Evolutionary conservation across 495 filamentous ascomycete genomes (phyloP).

Genomic region (Aspergillus sclerotiicarbonarius): DNA sequence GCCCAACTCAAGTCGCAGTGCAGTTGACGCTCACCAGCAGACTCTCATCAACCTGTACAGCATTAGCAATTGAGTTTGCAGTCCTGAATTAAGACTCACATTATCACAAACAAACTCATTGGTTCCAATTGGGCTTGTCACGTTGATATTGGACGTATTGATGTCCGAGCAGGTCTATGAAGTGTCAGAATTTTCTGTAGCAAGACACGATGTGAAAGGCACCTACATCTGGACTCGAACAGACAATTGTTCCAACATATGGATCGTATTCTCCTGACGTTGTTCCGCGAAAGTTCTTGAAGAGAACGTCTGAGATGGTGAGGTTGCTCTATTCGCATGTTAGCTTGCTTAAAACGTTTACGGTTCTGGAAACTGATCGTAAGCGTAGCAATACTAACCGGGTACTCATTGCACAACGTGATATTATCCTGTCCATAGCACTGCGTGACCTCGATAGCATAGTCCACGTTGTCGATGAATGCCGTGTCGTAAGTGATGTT

Average conservation of each 20-base stretch:
- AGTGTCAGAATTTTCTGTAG: slow-evolving; percentile 1
- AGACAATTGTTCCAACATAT: slow-evolving; percentile 54
- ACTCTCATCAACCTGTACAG: too few relatives aligned
- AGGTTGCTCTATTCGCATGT: slow-evolving; percentile 43
- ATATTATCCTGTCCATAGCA: slow-evolving; percentile 64
- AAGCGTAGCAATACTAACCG: slow-evolving; percentile 28
- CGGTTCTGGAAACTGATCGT: neutral
- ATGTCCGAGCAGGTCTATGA: slow-evolving; percentile 53
- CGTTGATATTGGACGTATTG: slow-evolving; percentile 47
- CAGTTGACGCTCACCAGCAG: too few relatives aligned
- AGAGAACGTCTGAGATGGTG: slow-evolving; percentile 55
- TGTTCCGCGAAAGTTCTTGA: slow-evolving; percentile 53
- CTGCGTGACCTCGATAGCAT: slow-evolving; percentile 63
- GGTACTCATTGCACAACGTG: slow-evolving; percentile 59
- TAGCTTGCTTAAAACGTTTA: neutral
- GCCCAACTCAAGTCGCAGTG: too few relatives aligned
- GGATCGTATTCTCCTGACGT: slow-evolving; percentile 53
- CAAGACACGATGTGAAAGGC: neutral
- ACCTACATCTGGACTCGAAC: slow-evolving; percentile 49
- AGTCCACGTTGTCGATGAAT: slow-evolving; percentile 58
- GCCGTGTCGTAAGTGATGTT: slow-evolving; percentile 59
- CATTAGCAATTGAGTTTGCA: too few relatives aligned
- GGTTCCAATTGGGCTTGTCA: slow-evolving; percentile 49
- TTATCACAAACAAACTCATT: slow-evolving; percentile 53
- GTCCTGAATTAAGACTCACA: slow-evolving; percentile 29